Conservation (phyloP, 176 grass and related monocot genomes). For the Juncus inflexus region DNA sequence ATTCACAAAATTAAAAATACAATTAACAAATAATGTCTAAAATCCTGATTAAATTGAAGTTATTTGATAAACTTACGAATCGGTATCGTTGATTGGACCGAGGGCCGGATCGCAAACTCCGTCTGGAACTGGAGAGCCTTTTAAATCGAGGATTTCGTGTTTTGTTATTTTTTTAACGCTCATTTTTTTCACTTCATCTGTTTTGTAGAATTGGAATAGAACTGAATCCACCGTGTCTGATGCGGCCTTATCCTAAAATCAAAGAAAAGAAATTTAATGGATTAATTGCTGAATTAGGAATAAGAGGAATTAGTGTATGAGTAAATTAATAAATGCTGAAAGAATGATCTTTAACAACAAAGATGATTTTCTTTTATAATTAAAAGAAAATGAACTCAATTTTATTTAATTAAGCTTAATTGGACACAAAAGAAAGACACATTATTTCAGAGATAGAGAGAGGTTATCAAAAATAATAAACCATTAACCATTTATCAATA, state of each 20-base stretch:
- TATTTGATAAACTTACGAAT: conserved; percentile 46
- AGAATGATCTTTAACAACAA: not conserved
- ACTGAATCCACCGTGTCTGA: conserved; percentile 67
- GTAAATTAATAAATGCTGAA: not conserved
- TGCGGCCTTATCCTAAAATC: conserved; percentile 41
- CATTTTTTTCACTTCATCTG: conserved; percentile 50
- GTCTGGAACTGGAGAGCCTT: conserved; percentile 51
- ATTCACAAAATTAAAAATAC: conserved; percentile 19
- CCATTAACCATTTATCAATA: not conserved
- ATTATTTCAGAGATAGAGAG: not conserved
- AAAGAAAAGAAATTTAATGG: conserved; percentile 18
- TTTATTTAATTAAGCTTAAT: not conserved
- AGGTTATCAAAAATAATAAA: not conserved
- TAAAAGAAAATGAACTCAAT: not conserved
- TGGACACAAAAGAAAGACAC: not conserved
- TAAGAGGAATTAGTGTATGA: not conserved
- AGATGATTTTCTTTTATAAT: not conserved
- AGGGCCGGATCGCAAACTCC: conserved; percentile 82
- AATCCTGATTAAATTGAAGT: not conserved
- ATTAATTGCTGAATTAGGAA: not conserved
- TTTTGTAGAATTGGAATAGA: conserved; percentile 64
- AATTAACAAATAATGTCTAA: conserved; percentile 20
- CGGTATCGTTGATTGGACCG: conserved; percentile 57
- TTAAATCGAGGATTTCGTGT: conserved; percentile 51
- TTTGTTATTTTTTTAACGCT: conserved; percentile 76